These are phyloP conservation scores for Ogataea methylovora DNA, from an alignment of 805 yeast species.

Conservation along the genomic window DNA sequence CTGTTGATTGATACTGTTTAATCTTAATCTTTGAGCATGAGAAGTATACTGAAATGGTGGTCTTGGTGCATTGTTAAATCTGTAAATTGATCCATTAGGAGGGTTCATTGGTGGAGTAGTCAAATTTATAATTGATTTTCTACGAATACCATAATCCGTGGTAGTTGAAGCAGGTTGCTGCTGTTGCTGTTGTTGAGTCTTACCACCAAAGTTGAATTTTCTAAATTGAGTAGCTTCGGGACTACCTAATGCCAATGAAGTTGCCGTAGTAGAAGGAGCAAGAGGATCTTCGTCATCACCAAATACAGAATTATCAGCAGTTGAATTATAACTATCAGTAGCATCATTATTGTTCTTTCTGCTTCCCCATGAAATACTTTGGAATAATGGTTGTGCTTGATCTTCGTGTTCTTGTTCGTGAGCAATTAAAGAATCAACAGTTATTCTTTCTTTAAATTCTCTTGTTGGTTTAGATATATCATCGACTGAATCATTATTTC, in stretches of 20 bases:
- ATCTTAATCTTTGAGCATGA: constrained; percentile 44
- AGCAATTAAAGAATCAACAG: constrained; percentile 12
- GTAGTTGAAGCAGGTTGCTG: not conserved
- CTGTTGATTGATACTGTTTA: constrained; percentile 35
- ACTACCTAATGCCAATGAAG: too few species aligned
- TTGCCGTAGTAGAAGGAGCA: too few species aligned
- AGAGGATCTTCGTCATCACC: too few species aligned
- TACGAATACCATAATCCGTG: too few species aligned
- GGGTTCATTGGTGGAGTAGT: constrained; percentile 20
- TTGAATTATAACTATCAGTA: not conserved
- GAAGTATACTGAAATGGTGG: constrained; percentile 44
- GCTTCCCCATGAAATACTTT: constrained; percentile 11
- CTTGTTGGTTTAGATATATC: constrained; percentile 14
- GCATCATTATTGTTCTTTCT: not conserved
- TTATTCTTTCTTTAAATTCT: constrained; percentile 14
- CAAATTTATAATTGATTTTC: not conserved
- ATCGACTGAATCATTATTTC: constrained; percentile 20
- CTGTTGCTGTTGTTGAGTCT: too few species aligned
- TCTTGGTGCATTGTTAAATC: constrained; percentile 12
- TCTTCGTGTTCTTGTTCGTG: constrained; percentile 5
- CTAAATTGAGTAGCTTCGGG: too few species aligned
- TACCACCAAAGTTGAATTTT: too few species aligned
- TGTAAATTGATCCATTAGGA: constrained; percentile 17
- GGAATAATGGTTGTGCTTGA: constrained; percentile 6
- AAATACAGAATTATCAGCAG: too few species aligned